These are phyloP conservation scores for Sphenostylis stenocarpa DNA, from an alignment of 306 rosid genomes.

Conservation along the genomic window DNA sequence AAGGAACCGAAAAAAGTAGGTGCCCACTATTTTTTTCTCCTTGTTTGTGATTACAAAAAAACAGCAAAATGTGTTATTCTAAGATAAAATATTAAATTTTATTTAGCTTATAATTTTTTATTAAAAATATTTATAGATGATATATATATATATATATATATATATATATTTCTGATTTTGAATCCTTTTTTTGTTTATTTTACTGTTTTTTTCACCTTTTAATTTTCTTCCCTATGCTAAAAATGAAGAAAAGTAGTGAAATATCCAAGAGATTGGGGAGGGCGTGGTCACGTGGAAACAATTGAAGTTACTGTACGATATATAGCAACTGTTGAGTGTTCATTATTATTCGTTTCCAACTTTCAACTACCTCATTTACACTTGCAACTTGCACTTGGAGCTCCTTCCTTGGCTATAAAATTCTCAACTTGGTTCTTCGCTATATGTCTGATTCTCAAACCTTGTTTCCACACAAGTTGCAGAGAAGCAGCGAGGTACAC, in stretches of 20 bases:
- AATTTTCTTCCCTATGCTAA: too few species aligned
- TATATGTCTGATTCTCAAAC: neutral
- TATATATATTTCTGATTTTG: too few species aligned
- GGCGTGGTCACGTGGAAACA: neutral
- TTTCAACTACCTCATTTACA: slow-evolving; percentile 34
- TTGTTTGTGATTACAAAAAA: neutral
- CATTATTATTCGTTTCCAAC: neutral
- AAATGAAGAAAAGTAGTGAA: too few species aligned
- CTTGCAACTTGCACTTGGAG: neutral
- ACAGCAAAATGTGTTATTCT: too few species aligned
- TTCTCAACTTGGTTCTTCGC: neutral
- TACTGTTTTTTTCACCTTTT: too few species aligned
- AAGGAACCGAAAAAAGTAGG: too few species aligned
- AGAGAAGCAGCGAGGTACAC: neutral
- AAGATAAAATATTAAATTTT: neutral
- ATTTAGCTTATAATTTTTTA: neutral
- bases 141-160: too few species aligned
- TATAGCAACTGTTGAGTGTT: neutral
- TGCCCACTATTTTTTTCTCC: neutral
- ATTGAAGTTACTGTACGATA: neutral
- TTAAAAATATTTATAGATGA: neutral
- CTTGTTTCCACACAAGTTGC: neutral
- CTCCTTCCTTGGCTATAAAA: neutral
- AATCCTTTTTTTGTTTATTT: too few species aligned
- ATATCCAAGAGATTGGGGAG: neutral